Evolutionary conservation across 306 rosid genomes (phyloP), one percentile per base, ranked within the genome.

Genomic region (Vigna mungo): DNA sequence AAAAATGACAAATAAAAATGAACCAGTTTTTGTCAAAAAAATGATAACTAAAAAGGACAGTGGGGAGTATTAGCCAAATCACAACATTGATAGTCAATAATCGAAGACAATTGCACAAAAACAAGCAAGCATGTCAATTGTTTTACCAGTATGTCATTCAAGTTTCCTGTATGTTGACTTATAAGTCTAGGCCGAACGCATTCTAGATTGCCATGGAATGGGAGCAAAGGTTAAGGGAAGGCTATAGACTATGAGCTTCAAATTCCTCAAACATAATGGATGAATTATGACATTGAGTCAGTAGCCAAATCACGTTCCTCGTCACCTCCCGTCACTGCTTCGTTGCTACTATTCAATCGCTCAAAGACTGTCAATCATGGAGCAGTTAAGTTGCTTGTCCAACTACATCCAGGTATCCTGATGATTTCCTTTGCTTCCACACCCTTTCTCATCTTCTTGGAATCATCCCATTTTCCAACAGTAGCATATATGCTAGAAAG

Each of bases 371-470:
- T 17, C 52, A 55, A 34, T 69, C 55, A 72, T 34, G 78, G 41
- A 39, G 18, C 43, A 71, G 64, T 74, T 58, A 72, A 72, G 17
- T 53, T 53, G 55, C 25, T 55, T 68, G 81, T 84, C 93, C 96
- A 90, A 85, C 96, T 90, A 82, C 87, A 84, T 52, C 90, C 89
- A 37, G 93, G 90, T 54, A 62, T 76, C 85, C 87, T 90, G 76
- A 54, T 58, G 61, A 80, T 63, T 49, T 88, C 73, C 32, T 75
- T 80, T 75, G 81, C 80, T 74, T 72, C 83, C 59, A 76, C 44
- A 25, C 78, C 80, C 56, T 18, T 61, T 70, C 86, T 88, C 78
- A 85, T 49, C 73, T 78, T 85, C 79, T 80, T 71, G 51, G 85
- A 87, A 69, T 85, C 93, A 47, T 85, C 87, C 96, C 91, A 87